Evolutionary conservation across 73 alveolate species (phyloP), one percentile per base, ranked within the genome.

Genomic region (Diophrys sp.): DNA sequence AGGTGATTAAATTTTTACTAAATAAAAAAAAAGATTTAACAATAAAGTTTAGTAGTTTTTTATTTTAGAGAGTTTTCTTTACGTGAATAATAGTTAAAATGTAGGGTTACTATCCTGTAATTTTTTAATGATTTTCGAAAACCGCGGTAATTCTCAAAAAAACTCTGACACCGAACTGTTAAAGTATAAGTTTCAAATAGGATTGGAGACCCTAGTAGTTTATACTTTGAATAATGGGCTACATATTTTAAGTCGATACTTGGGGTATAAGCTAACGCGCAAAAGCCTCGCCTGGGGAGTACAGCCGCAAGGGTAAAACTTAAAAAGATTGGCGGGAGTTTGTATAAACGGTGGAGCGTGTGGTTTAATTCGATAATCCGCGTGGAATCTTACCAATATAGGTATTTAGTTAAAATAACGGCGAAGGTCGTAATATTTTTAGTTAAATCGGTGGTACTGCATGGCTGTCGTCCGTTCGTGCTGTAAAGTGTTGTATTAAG

Each of bases 141-240:
- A 81, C 91, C 91, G 71, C 91, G 91, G 91, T 81, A 81, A 70
- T 54, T 14, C 29, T 14, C 72, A 71, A 68, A 0, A 23, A 0
- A 8, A 29, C n/a, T 24, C 33, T 77, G 91, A 83, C 91, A 56
- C 73, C 78, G 88, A 83, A 74, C 44, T 78, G 62, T 53, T 76
- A 79, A 80, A 83, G 88, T 76, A 31, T 56, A 82, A 75, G 69
- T 33, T 79, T 77, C 91, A 74, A 83, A 44, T 67, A 71, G 91
- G 91, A 83, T 83, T 83, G 78, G 91, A 83, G 91, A 83, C 91
- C 91, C 91, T 71, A 78, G 83, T 83, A 83, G 91, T 83, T 75
- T 82, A 56, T 31, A 76, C 88, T 87, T 70, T 83, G 87, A 83
- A 83, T 83, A 62, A 8, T 78, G 81, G 91, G 62, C 18, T 5